phyloP scores from a whole-genome alignment of 129 eudicot genomes.

The Ambrosia artemisiifolia region DNA sequence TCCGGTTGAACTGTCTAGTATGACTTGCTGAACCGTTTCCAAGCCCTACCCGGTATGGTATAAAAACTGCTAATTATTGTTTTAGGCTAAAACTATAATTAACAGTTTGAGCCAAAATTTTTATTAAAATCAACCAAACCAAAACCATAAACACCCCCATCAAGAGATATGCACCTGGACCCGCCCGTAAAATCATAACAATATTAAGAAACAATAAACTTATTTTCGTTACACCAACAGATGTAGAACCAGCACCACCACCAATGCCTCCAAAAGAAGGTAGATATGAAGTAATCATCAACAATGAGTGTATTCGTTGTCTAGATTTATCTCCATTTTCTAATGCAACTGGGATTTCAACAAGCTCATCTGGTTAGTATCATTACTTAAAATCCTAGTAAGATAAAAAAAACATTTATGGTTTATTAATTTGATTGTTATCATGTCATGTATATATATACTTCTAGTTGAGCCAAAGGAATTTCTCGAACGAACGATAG shows the following conservation, averaged over 20 bases:
- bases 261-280: conserved; percentile 92
- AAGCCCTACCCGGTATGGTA: no score
- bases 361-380: conserved; percentile 54
- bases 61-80: no score
- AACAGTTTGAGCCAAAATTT: not conserved
- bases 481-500: conserved; percentile 73
- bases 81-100: no score
- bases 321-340: conserved; percentile 68
- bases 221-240: conserved; percentile 24
- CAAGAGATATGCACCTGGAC: no score
- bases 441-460: not conserved
- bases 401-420: not conserved
- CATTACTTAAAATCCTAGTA: not conserved
- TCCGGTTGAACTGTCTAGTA: no score
- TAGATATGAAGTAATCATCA: conserved; percentile 65
- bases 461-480: conserved; percentile 66
- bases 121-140: not conserved
- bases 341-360: conserved; percentile 47
- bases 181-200: no score
- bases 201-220: not conserved
- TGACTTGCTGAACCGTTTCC: no score
- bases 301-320: conserved; percentile 49
- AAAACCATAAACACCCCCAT: not conserved
- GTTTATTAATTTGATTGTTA: not conserved
- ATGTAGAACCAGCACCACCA: conserved; percentile 52